These are phyloP conservation scores for Domatiomyces catenatus DNA, from an alignment of 2,329 filamentous ascomycete genomes.

Conservation along the genomic window DNA sequence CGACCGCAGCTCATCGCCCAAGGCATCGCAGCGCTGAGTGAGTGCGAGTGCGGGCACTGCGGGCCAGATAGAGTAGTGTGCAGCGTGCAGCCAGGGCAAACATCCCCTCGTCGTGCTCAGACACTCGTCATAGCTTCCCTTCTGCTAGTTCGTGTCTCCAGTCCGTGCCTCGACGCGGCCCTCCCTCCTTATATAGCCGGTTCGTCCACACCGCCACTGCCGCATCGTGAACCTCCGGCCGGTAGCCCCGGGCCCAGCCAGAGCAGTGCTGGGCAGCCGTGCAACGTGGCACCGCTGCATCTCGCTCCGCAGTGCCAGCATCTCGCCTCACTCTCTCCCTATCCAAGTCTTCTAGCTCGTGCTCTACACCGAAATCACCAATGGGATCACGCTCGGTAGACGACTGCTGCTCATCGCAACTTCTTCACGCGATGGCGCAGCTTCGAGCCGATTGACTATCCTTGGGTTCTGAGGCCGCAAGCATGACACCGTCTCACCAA, in stretches of 20 bases:
- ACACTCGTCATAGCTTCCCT: no score
- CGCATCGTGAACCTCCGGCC: background rate
- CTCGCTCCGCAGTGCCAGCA: background rate
- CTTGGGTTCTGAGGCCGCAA: background rate
- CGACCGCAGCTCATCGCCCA: background rate
- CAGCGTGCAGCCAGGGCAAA: no score
- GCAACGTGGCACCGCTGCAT: background rate
- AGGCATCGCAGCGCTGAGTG: no score
- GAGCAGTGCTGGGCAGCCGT: background rate
- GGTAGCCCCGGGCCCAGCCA: background rate
- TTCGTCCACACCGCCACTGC: background rate
- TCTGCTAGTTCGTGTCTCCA: background rate
- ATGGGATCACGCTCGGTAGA: background rate
- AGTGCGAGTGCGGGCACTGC: no score
- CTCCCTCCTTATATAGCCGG: background rate
- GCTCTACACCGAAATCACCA: background rate
- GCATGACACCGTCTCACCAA: background rate
- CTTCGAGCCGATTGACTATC: background rate
- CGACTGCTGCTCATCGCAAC: background rate
- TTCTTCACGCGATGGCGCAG: background rate
- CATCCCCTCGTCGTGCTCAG: no score
- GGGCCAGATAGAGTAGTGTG: no score
- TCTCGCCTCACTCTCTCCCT: background rate
- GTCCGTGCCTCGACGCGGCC: background rate
- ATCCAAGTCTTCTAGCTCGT: background rate